Evolutionary conservation across 768 basidiomycete species (phyloP).

Genomic region (Cystofilobasidium macerans): DNA sequence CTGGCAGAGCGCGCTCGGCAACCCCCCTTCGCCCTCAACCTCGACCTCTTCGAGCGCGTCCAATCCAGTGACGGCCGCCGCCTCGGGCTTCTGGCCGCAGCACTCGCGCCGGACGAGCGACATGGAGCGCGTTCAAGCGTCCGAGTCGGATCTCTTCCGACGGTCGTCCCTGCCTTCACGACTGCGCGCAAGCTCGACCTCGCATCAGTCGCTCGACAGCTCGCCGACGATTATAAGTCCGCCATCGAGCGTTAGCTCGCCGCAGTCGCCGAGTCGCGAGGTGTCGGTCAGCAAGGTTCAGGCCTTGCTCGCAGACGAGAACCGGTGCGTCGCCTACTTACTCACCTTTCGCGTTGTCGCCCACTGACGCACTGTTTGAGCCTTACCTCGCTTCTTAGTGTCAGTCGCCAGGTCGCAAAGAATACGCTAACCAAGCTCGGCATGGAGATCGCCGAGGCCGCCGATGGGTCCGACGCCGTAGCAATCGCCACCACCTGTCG

Average conservation of each 20-base stretch:
- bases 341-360: neutral
- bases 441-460: slow-evolving; percentile 87
- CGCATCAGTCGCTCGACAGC: neutral
- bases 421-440: slow-evolving; percentile 86
- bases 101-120: slow-evolving; percentile 62
- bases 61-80: neutral
- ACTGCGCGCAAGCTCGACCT: slow-evolving; percentile 19
- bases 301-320: slow-evolving; percentile 89
- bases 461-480: slow-evolving; percentile 92
- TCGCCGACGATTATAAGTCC: slow-evolving; percentile 4
- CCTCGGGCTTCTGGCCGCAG: slow-evolving; percentile 8
- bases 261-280: neutral
- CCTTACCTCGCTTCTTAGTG: slow-evolving; percentile 34
- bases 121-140: slow-evolving; percentile 50
- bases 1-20: neutral
- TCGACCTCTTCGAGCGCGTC: slow-evolving; percentile 21
- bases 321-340: slow-evolving; percentile 45
- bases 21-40: slow-evolving; percentile 24
- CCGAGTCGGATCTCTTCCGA: slow-evolving; percentile 37
- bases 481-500: slow-evolving; percentile 95
- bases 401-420: slow-evolving; percentile 93
- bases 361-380: neutral
- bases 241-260: slow-evolving; percentile 1
- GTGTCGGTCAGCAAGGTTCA: slow-evolving; percentile 81
- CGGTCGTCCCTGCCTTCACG: slow-evolving; percentile 17